Base-by-base conservation (phyloP, 768 basidiomycete species). In the Lactarius hatsudake region DNA sequence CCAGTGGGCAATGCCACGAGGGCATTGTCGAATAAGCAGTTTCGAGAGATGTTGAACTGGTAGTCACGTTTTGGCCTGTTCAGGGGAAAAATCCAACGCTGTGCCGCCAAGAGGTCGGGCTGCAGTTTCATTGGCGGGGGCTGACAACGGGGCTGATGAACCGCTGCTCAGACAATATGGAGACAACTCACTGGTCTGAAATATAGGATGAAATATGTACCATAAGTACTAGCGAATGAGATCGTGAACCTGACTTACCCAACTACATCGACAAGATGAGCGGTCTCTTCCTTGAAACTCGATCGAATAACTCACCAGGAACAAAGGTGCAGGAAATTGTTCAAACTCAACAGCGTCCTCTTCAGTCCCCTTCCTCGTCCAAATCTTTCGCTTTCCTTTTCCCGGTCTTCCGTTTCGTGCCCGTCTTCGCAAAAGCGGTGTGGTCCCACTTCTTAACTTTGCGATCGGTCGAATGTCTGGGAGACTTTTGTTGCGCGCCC, bases 1-100 rank as follows among this genome's bases (percentile, higher is more conserved):
- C 97, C 97, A 0, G 97, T 99, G 2, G 97, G 97, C 17, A 99
- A 79, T 0, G 95, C 91, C 34, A 98, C 95, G 9, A 99, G 84
- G 8, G 93, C 92, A 74, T 99, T 98, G 30, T 98, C 91, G 73
- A 91, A 94, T 28, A 99, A 81, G 72, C 88, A 91, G 36, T 86
- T 82, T 73, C 83, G 87, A 65, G 94, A 90, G 66, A 99, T 98
- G 66, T 97, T 96, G 75, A 84, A 96, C 72, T 99, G 97, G 73
- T 98, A 99, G 71, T 92, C 90, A 69, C 97, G 90, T 71, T 92
- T 90, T 0, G 90, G 86, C 40, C 85, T 82, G 74, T 98, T 98
- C 17, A 91, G 81, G 3, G 97, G 97, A 76, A 89, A 99, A 63
- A 97, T 86, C 89, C 95, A 98, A 60, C 91, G 90, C 71, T 86